These are phyloP conservation scores for Moricandia moricandioides DNA, from an alignment of 345 rosid species.

Conservation along the genomic window DNA sequence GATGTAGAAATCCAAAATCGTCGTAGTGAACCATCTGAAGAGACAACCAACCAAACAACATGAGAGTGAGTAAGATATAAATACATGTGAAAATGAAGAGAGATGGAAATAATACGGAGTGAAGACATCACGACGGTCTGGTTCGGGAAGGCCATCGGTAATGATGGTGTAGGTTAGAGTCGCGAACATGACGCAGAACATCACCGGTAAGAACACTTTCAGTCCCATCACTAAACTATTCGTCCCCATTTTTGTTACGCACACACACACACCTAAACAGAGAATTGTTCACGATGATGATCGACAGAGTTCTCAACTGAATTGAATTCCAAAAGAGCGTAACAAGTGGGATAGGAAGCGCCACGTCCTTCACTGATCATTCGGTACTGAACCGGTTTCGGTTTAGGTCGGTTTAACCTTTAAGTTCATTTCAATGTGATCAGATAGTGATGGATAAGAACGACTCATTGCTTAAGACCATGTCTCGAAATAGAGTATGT, in stretches of 20 bases:
- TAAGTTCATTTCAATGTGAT: too few relatives aligned
- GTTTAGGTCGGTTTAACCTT: not conserved
- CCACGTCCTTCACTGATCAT: conserved; percentile 41
- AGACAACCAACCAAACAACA: not conserved
- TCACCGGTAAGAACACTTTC: conserved; percentile 42
- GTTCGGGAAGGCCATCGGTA: conserved; percentile 70
- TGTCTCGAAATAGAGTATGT: conserved; percentile 87
- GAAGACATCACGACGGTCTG: conserved; percentile 65
- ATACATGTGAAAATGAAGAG: not conserved
- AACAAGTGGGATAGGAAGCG: conserved; percentile 32
- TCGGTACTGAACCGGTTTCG: not conserved
- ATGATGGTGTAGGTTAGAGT: conserved; percentile 58
- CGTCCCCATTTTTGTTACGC: conserved; percentile 39
- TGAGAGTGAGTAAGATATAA: not conserved
- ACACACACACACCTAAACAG: not conserved
- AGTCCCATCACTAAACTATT: conserved; percentile 39
- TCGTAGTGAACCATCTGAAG: conserved; percentile 73
- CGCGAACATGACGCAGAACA: conserved; percentile 51
- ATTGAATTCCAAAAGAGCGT: conserved; percentile 5
- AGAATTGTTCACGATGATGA: not conserved
- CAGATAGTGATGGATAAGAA: conserved; percentile 47
- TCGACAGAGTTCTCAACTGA: conserved; percentile 7
- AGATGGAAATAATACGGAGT: conserved; percentile 52
- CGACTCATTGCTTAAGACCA: too few relatives aligned
- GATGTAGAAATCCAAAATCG: conserved; percentile 71